Conservation (phyloP, 768 basidiomycete genomes). For the Dacryopinax spathularia region DNA sequence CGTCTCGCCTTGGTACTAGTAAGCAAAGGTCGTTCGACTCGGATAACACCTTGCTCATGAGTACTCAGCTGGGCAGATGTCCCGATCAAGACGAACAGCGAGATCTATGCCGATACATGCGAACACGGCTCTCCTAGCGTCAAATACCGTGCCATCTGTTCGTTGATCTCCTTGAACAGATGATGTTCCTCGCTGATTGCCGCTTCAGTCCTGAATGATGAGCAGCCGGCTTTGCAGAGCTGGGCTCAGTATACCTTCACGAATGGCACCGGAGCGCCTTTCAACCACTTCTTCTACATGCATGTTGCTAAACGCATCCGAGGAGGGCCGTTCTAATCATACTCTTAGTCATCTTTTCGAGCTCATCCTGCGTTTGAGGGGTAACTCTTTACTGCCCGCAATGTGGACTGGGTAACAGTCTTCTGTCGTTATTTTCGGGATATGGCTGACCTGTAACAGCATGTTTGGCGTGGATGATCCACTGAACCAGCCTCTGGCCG, state of each 20-base stretch:
- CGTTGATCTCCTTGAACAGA: background rate
- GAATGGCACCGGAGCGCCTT: constrained; percentile 49
- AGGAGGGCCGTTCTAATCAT: background rate
- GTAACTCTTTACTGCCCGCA: constrained; percentile 58
- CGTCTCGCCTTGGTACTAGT: constrained; percentile 33
- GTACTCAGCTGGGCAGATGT: constrained; percentile 49
- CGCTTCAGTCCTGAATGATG: constrained; percentile 50
- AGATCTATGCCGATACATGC: constrained; percentile 32
- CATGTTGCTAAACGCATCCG: constrained; percentile 29
- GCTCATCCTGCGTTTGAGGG: constrained; percentile 48
- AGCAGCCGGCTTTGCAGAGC: constrained; percentile 54
- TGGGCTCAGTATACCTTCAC: constrained; percentile 61
- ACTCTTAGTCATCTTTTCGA: constrained; percentile 36
- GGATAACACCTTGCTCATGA: no score
- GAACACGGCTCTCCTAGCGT: constrained; percentile 50
- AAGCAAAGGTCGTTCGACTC: no score
- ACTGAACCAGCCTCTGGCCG: constrained; percentile 46
- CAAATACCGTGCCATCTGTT: constrained; percentile 47
- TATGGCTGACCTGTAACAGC: constrained; percentile 11
- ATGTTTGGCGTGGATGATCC: constrained; percentile 47
- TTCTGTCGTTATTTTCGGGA: background rate
- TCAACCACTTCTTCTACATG: constrained; percentile 47
- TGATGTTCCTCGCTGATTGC: background rate
- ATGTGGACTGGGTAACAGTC: constrained; percentile 17
- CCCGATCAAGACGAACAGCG: constrained; percentile 37